phyloP scores from a whole-genome alignment of 768 basidiomycete genomes.

The Tricholomella constricta region DNA sequence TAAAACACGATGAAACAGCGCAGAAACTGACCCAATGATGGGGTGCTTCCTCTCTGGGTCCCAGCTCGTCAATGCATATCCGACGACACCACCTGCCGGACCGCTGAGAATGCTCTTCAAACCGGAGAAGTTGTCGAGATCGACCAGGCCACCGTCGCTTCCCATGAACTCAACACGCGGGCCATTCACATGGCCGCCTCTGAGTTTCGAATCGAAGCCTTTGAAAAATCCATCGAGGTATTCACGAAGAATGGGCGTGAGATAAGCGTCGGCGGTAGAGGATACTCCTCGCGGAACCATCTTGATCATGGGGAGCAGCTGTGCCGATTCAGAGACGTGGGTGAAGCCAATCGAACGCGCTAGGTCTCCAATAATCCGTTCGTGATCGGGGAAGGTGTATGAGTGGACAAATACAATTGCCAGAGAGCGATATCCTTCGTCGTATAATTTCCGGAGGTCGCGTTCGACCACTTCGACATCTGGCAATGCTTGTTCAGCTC shows the following conservation, averaged over 20 bases:
- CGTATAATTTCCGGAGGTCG: conserved; percentile 73
- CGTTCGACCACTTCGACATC: conserved; percentile 54
- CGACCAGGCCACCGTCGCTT: conserved; percentile 85
- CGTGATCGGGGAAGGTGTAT: conserved; percentile 90
- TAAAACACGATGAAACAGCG: neutral
- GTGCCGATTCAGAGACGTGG: conserved; percentile 86
- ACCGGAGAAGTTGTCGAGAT: conserved; percentile 84
- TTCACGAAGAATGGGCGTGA: conserved; percentile 82
- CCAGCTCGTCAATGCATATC: conserved; percentile 92
- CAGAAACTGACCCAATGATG: conserved; percentile 72
- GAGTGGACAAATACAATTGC: conserved; percentile 92
- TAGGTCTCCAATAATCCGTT: conserved; percentile 66
- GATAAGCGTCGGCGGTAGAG: conserved; percentile 92
- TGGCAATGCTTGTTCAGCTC: conserved; percentile 24
- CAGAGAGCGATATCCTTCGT: conserved; percentile 82
- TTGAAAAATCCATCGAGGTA: conserved; percentile 92
- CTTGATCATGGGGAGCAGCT: conserved; percentile 92
- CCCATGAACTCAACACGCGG: conserved; percentile 95
- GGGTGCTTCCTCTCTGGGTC: conserved; percentile 69
- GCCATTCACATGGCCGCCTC: conserved; percentile 56
- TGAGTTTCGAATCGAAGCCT: conserved; percentile 80
- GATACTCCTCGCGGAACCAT: conserved; percentile 93
- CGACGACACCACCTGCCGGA: conserved; percentile 95
- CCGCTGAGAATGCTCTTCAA: conserved; percentile 92
- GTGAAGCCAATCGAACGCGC: conserved; percentile 84